Conservation (phyloP, 2,329 filamentous ascomycete species). For the Sclerotinia spermophila region DNA sequence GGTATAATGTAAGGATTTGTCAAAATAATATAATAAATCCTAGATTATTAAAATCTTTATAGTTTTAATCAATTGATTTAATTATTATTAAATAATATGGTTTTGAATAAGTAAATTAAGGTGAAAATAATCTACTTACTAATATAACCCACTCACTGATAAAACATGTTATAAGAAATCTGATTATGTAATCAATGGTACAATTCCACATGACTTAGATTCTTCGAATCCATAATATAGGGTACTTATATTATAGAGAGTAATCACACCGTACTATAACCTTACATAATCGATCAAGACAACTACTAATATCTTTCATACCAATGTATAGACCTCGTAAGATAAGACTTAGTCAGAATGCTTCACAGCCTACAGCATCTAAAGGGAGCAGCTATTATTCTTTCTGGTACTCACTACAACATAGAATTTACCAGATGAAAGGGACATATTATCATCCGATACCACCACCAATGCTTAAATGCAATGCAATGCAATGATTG, state of each 20-base stretch:
- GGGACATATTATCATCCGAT: background rate
- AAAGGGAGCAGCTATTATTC: background rate
- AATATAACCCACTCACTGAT: too few species aligned
- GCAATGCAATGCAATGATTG: background rate
- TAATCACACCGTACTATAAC: background rate
- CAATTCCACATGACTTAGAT: too few species aligned
- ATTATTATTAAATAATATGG: too few species aligned
- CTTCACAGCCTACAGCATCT: background rate
- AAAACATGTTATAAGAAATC: too few species aligned
- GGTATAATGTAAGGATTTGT: too few species aligned
- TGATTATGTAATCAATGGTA: too few species aligned
- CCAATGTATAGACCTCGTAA: background rate
- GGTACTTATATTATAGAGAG: background rate
- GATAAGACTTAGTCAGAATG: background rate
- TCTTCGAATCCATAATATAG: too few species aligned
- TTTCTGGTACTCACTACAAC: background rate
- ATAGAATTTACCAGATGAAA: background rate
- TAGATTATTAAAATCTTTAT: too few species aligned
- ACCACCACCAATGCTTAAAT: background rate
- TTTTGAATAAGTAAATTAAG: too few species aligned
- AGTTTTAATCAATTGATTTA: too few species aligned
- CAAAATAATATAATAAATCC: too few species aligned
- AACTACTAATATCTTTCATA: background rate
- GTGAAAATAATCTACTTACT: too few species aligned
- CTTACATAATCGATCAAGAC: background rate